phyloP scores from a whole-genome alignment of 192 early-diverging fungal species.

The Entomortierella beljakovae region DNA sequence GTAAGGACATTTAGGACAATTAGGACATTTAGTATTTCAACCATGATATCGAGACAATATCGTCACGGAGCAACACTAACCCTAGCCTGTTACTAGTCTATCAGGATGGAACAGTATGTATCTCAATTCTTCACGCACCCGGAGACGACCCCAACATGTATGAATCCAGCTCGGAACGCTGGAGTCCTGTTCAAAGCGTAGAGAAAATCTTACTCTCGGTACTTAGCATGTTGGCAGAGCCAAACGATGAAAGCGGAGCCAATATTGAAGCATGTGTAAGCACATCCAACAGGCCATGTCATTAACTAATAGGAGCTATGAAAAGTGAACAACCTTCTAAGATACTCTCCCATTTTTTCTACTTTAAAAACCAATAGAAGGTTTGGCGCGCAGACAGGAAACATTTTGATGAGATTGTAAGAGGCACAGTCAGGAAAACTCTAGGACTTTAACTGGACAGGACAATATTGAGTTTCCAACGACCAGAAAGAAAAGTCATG shows the following conservation, averaged over 20 bases:
- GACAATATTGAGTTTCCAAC: background rate
- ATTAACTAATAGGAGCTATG: too few species aligned
- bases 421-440: slow-evolving; percentile 80
- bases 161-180: slow-evolving; percentile 94
- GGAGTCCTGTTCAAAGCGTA: slow-evolving; percentile 98
- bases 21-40: background rate
- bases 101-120: slow-evolving; percentile 95
- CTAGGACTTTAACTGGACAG: slow-evolving; percentile 71
- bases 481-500: background rate
- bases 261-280: slow-evolving; percentile 96
- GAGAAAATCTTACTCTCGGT: slow-evolving; percentile 98
- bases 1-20: slow-evolving; percentile 47
- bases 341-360: too few species aligned
- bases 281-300: background rate
- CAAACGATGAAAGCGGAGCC: slow-evolving; percentile 98
- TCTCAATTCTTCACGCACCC: slow-evolving; percentile 97
- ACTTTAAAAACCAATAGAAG: slow-evolving; percentile 63
- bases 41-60: too few species aligned
- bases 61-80: background rate
- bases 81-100: slow-evolving; percentile 70
- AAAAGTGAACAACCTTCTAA: too few species aligned
- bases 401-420: slow-evolving; percentile 84
- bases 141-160: slow-evolving; percentile 99
- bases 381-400: slow-evolving; percentile 91
- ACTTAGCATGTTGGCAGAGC: slow-evolving; percentile 96